Base-by-base conservation (phyloP, 179 eudicot genomes). In the Nepenthes alata region DNA sequence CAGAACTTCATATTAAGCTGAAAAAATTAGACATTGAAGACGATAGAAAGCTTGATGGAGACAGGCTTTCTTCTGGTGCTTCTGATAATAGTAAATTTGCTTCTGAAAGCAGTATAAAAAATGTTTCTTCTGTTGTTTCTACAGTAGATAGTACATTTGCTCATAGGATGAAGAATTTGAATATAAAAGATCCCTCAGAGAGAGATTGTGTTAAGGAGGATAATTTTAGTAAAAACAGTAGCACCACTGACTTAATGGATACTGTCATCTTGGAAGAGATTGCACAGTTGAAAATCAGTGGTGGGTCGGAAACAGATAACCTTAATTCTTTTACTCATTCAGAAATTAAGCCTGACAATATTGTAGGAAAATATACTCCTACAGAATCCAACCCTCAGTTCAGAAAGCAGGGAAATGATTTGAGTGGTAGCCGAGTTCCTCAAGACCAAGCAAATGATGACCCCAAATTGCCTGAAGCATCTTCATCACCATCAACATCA, bases 131-230 rank as follows among this genome's bases (percentile, higher is more conserved):
- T 67, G 69, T 55, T 58, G 75, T 63, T 65, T 74, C 76, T 44
- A 60, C 66, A 53, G n/a, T 58, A 12, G 79, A 62, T 13, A 60
- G 50, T 59, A 15, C 69, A 41, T 75, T 83, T 64, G 78, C 75
- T 47, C 53, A 76, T 39, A 82, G 61, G 79, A 64, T 74, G 68
- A 75, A 73, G 64, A 68, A 73, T 68, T 59, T 86, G 72, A 82
- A 78, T 6, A 66, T 84, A 9, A 66, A 70, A 53, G 84, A 78
- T 59, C 11, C 70, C 35, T 64, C 11, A 25, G 52, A 51, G 47
- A 51, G 53, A 66, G 39, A 52, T 57, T 35, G 14, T 57, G 62
- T 14, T 55, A 65, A 69, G 50, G 67, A 61, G 14, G 56, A 38
- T 37, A 69, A 64, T 66, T 55, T 49, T 11, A 53, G 50, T 47